Conservation (phyloP, 1,284 basidiomycete genomes). For the Apiotrichum akiyoshidainum region DNA sequence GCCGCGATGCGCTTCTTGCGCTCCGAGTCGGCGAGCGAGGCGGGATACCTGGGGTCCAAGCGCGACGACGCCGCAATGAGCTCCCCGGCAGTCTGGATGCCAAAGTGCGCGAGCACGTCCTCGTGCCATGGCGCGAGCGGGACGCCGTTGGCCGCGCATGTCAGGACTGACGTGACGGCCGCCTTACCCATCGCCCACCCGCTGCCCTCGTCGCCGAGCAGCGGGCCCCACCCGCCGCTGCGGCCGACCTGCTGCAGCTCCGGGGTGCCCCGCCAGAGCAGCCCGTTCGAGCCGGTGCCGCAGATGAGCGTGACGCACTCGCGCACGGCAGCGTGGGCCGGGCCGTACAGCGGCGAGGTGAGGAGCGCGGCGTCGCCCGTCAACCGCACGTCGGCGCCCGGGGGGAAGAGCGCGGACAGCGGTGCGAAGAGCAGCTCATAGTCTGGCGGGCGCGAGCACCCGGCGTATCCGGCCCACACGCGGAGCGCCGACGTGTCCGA, state of each 20-base stretch:
- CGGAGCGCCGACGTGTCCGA: neutral
- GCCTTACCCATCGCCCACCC: conserved; percentile 19
- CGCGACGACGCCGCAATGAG: conserved; percentile 6
- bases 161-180: conserved; percentile 14
- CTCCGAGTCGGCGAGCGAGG: conserved; percentile 12
- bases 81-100: conserved; percentile 2
- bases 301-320: conserved; percentile 16
- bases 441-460: conserved; percentile 19
- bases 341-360: conserved; percentile 9
- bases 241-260: conserved; percentile 2
- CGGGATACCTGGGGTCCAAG: neutral
- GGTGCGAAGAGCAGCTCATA: conserved; percentile 6
- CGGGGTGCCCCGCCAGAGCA: conserved; percentile 10
- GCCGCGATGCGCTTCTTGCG: conserved; percentile 19
- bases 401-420: conserved; percentile 7
- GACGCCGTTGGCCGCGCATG: conserved; percentile 11
- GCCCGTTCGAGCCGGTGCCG: conserved; percentile 17
- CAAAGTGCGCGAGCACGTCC: conserved; percentile 9
- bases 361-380: conserved; percentile 21
- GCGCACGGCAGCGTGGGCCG: neutral
- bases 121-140: conserved; percentile 11
- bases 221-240: conserved; percentile 20
- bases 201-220: conserved; percentile 23
- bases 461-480: conserved; percentile 20
- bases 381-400: conserved; percentile 3